Base-by-base conservation (phyloP, 2,329 filamentous ascomycete genomes). In the Calonectria pseudoreteaudii region DNA sequence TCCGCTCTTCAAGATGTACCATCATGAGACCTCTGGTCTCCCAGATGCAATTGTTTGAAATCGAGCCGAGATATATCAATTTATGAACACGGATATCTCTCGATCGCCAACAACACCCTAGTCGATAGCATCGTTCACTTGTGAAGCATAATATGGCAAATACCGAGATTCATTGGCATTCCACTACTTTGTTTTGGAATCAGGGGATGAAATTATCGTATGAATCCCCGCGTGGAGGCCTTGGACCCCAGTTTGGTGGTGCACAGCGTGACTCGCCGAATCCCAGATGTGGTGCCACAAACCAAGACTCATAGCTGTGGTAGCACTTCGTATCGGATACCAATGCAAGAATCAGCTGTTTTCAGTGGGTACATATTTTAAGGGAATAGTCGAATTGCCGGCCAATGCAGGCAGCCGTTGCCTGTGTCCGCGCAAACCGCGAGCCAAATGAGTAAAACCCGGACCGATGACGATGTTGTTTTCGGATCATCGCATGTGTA, bases 1-100 rank as follows among this genome's bases (percentile, higher is more conserved):
- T 64, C 87, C 87, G 16, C 77, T 88, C 26, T 88, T 88, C 76
- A 83, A 84, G 70, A 83, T 83, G 75, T 80, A 86, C 70, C 87
- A 89, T 76, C 84, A 85, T 13, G 86, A 88, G 72, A 73, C 77
- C 16, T 87, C 85, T 11, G 80, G 77, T 0, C 79, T 88, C n/a
- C 81, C 84, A 8, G 84, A 85, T 71, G 83, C 86, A 0, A 71
- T 74, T 28, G 68, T 64, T 10, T 71, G n/a, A 74, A 44, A 16
- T 52, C 2, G 14, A 38, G 31, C 10, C 1, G 18, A 14, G 13
- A 23, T n/a, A 18, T 11, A 49, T 23, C 18, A 1, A 18, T 31
- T 2, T 7, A 14, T 18, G 13, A 41, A n/a, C n/a, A 20, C 28
- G 26, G 10, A 53, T 60, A 60, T 31, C 20, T 10, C 14, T 36